A percentile compares a stretch with the other conserved stretches of the same genome.
Evolutionary conservation across 2,329 filamentous ascomycete species (phyloP).

Genomic region (Ascocoryne sarcoides): DNA sequence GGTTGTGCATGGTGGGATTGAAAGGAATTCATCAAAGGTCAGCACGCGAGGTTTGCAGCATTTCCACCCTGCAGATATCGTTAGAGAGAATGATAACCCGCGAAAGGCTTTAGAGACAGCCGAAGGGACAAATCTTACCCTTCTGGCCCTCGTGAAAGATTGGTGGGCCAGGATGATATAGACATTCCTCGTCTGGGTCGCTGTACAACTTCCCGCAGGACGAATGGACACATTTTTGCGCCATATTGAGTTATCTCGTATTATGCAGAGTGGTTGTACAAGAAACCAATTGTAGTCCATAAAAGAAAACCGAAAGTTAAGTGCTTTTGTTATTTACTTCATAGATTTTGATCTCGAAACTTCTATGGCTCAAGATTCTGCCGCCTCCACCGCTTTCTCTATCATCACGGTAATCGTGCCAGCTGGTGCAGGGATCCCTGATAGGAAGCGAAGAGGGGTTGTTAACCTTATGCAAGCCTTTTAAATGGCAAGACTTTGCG

Average conservation of each 20-base stretch:
- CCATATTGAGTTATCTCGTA: constrained; percentile 25
- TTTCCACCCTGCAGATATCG: constrained; percentile 68
- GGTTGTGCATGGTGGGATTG: constrained; percentile 83
- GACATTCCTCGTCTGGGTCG: constrained; percentile 73
- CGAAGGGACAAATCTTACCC: constrained; percentile 47
- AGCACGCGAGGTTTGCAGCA: constrained; percentile 96
- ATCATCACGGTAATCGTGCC: no score
- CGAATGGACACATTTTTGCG: constrained; percentile 89
- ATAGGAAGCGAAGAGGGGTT: no score
- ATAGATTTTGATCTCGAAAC: no score
- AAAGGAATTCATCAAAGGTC: constrained; percentile 96
- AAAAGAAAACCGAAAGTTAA: no score
- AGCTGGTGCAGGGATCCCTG: no score
- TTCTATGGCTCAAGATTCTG: no score
- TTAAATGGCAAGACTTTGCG: no score
- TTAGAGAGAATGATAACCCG: background rate
- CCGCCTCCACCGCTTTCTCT: no score
- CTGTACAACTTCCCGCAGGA: constrained; percentile 86
- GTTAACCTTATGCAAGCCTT: no score
- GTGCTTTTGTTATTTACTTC: no score
- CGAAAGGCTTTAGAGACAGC: background rate
- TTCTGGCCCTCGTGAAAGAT: constrained; percentile 98
- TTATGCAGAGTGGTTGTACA: no score
- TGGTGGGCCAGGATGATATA: constrained; percentile 88
- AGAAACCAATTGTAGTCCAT: no score